These are phyloP conservation scores for Erigeron philadelphicus DNA, from an alignment of 140 eudicot species.

Conservation along the genomic window DNA sequence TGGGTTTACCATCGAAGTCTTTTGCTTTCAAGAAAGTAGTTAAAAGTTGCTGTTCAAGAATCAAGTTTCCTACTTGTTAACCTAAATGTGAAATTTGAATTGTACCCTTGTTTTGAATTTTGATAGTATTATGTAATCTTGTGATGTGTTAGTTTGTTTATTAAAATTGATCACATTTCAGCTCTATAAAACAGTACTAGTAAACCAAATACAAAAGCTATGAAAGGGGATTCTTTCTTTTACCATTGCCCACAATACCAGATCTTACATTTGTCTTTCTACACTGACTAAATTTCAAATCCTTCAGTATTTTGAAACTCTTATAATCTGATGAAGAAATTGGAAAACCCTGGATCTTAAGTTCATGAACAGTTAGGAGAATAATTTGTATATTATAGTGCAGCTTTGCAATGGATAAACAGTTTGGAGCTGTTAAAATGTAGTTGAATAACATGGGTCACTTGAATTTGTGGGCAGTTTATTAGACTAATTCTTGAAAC, in stretches of 20 bases:
- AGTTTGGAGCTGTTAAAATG: neutral
- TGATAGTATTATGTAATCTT: neutral
- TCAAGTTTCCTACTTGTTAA: neutral
- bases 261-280: too few relatives aligned
- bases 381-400: neutral
- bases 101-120: neutral
- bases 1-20: neutral
- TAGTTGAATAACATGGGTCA: neutral
- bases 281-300: too few relatives aligned
- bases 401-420: neutral
- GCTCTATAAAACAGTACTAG: neutral
- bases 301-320: too few relatives aligned
- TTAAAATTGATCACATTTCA: neutral
- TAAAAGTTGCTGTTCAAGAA: neutral
- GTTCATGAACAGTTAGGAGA: too few relatives aligned
- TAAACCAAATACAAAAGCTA: too few relatives aligned
- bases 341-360: too few relatives aligned
- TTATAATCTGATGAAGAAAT: too few relatives aligned
- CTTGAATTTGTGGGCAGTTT: neutral
- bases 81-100: neutral
- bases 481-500: neutral
- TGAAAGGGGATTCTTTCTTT: too few relatives aligned
- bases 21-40: neutral
- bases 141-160: constrained; percentile 1
- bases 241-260: too few relatives aligned